Evolutionary conservation across 2,329 filamentous ascomycete genomes (phyloP).

Genomic region (Pseudocercospora crystallina): DNA sequence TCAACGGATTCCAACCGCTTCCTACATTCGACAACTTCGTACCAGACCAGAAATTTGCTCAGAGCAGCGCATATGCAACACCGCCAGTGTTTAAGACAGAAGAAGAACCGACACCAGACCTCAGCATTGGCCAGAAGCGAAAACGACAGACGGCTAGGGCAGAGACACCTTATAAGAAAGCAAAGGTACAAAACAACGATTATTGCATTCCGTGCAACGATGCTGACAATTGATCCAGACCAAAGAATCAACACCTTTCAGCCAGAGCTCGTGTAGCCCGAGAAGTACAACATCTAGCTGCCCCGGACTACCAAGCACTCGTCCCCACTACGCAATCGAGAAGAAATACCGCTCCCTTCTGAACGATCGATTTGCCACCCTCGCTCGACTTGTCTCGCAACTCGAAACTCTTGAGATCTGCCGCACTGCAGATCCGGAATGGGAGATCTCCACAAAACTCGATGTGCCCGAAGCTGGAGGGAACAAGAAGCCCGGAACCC

Average conservation of each 20-base stretch:
- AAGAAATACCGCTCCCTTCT: slow-evolving; percentile 25
- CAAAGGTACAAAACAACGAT: neutral
- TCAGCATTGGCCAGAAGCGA: slow-evolving; percentile 6
- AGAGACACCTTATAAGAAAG: slow-evolving; percentile 1
- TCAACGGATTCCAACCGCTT: too few species aligned
- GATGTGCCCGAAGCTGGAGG: slow-evolving; percentile 12
- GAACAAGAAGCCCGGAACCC: slow-evolving; percentile 16
- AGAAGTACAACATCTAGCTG: slow-evolving; percentile 4
- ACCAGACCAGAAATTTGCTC: too few species aligned
- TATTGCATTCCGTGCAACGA: too few species aligned
- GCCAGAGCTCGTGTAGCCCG: slow-evolving; percentile 4
- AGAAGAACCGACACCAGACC: too few species aligned
- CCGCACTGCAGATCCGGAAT: slow-evolving; percentile 16
- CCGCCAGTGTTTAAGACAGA: too few species aligned
- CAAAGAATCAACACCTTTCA: slow-evolving; percentile 1
- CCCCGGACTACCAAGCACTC: neutral
- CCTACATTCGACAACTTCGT: too few species aligned
- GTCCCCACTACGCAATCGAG: slow-evolving; percentile 43
- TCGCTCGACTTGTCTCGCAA: slow-evolving; percentile 18
- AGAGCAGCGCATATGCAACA: too few species aligned
- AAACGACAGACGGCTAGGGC: neutral
- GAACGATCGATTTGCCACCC: slow-evolving; percentile 20
- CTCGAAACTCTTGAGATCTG: slow-evolving; percentile 20
- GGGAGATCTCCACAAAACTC: slow-evolving; percentile 19
- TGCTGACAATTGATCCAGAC: too few species aligned